Evolutionary conservation across 164 flowering plant genomes (phyloP), one percentile per base, ranked within the genome.

Genomic region (Houttuynia cordata): DNA sequence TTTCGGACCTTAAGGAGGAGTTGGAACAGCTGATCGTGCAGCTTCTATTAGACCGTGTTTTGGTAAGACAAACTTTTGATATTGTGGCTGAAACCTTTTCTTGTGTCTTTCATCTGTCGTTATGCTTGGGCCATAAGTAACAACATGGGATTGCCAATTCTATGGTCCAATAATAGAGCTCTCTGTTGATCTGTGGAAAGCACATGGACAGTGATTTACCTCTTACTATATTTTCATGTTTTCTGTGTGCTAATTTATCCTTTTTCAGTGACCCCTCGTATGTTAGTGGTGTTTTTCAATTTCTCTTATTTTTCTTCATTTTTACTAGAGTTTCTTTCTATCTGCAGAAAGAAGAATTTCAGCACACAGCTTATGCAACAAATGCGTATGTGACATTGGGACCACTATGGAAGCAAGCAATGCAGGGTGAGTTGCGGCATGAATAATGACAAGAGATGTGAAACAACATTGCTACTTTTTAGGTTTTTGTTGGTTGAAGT

Each of bases 361-460:
- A 83, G 79, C 99, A 93, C 74, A 93, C 97, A 66, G 85, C 97
- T 57, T 93, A 86, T 76, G 34, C 97, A 0, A 93, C 97, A 59
- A 93, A 93, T 83, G 92, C 97, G 62, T 93, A 93, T 74, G 91
- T 93, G 13, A 77, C 96, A 34, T 18, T 74, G 14, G 99, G 99
- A 67, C 91, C 91, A 56, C 72, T 90, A 62, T 85, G 81, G 64
- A 86, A 73, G 67, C 91, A 80, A 71, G 76, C 84, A 25, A 60
- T 83, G 65, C 83, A 78, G 72, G 98, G 98, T 79, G 74, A 64
- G 67, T 41, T 39, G n/a, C 1, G 49, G 1, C 12, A 42, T 2
- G 37, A 30, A 2, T 30, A 30, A 30, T 6, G 6, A 30, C 6
- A 30, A 6, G 37, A 30, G 37, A 30, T 2, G 37, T 30, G 37